Conservation (phyloP, 1,284 basidiomycete genomes). For the Marasmius tenuissimus region DNA sequence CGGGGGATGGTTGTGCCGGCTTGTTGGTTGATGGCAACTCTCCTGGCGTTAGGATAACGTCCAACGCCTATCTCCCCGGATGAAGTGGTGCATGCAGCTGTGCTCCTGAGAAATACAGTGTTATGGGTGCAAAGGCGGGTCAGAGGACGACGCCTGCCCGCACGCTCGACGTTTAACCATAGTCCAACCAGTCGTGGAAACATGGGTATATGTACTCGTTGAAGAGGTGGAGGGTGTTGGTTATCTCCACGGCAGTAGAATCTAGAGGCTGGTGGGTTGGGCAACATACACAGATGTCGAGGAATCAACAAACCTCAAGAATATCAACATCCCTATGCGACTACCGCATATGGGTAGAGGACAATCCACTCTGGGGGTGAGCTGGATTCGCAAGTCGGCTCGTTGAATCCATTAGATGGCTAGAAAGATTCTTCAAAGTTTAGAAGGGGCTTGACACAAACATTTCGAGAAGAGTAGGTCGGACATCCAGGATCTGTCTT, state of each 20-base stretch:
- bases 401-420: constrained; percentile 69
- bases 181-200: constrained; percentile 58
- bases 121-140: constrained; percentile 17
- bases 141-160: constrained; percentile 17
- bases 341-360: constrained; percentile 71
- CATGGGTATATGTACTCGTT: constrained; percentile 56
- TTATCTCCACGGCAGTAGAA: constrained; percentile 28
- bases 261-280: constrained; percentile 9
- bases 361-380: constrained; percentile 63
- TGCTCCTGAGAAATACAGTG: constrained; percentile 38
- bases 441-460: constrained; percentile 13
- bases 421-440: constrained; percentile 23
- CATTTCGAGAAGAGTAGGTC: constrained; percentile 34
- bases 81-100: constrained; percentile 58
- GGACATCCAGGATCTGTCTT: constrained; percentile 45
- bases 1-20: constrained; percentile 38
- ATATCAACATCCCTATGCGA: constrained; percentile 57
- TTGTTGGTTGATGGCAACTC: neutral
- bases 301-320: constrained; percentile 48
- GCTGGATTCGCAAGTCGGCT: constrained; percentile 52
- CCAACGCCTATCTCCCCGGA: constrained; percentile 55
- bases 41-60: constrained; percentile 43
- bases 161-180: constrained; percentile 33
- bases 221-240: constrained; percentile 32
- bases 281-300: neutral